Percentiles rank a stretch among this genome's conserved stretches.
These are phyloP conservation scores for Bryoglossum gracile DNA, from an alignment of 495 filamentous ascomycete species.

Conservation along the genomic window DNA sequence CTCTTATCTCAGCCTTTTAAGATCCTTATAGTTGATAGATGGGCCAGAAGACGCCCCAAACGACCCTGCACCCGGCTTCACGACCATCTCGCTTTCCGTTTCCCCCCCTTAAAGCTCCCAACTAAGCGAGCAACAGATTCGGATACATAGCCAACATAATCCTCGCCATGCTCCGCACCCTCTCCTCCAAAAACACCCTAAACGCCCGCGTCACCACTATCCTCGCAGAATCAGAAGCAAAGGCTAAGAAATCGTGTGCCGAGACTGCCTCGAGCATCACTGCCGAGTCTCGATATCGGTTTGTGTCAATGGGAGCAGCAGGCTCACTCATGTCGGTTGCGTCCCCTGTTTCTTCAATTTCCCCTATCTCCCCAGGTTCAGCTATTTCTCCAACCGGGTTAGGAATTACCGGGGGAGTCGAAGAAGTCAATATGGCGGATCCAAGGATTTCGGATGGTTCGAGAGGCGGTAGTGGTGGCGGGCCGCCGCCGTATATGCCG, in stretches of 20 bases:
- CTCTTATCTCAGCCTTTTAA: background rate
- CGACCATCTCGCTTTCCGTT: background rate
- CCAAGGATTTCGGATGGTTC: too few relatives aligned
- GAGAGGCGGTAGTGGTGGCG: too few relatives aligned
- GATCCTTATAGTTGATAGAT: background rate
- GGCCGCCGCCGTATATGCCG: too few relatives aligned
- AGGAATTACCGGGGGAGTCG: too few relatives aligned
- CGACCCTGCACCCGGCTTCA: background rate
- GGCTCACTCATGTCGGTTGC: too few relatives aligned
- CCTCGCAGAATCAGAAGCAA: background rate
- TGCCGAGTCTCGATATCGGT: too few relatives aligned
- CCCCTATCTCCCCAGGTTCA: too few relatives aligned
- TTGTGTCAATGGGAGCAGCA: too few relatives aligned
- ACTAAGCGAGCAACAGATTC: slow-evolving; percentile 2
- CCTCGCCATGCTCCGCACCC: background rate
- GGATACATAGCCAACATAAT: slow-evolving; percentile 12
- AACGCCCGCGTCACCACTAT: background rate
- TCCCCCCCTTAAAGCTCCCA: background rate
- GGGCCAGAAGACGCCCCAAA: background rate
- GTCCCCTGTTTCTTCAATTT: too few relatives aligned
- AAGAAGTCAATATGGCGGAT: too few relatives aligned
- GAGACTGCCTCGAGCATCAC: background rate
- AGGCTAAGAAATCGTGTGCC: background rate
- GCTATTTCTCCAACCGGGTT: too few relatives aligned
- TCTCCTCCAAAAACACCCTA: background rate